phyloP scores from a whole-genome alignment of 768 basidiomycete species.

The Russula compacta region DNA sequence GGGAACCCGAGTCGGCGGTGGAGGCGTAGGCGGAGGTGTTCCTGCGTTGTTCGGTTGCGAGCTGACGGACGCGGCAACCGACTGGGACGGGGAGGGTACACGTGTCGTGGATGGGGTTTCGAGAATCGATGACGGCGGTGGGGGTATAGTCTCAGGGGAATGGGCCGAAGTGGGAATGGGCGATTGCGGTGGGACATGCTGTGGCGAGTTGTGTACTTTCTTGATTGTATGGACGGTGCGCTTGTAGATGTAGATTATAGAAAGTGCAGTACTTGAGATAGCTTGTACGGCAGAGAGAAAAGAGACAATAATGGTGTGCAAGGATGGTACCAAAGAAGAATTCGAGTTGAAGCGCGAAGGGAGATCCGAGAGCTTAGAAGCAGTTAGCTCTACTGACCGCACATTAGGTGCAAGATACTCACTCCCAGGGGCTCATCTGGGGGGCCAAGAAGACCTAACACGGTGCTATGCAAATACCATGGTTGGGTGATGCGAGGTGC shows the following conservation, averaged over 20 bases:
- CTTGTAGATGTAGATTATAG: constrained; percentile 60
- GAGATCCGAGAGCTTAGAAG: constrained; percentile 22
- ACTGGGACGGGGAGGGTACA: constrained; percentile 8
- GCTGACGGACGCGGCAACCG: background rate
- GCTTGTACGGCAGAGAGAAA: constrained; percentile 67
- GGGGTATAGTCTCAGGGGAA: background rate
- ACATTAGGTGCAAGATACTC: background rate
- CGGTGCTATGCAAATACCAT: constrained; percentile 77
- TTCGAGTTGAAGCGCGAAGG: constrained; percentile 24
- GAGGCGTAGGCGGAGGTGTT: background rate
- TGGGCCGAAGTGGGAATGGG: background rate
- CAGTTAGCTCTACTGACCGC: background rate
- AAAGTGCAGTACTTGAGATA: constrained; percentile 59
- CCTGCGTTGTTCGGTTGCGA: background rate
- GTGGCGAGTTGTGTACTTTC: constrained; percentile 38
- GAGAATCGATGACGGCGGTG: background rate
- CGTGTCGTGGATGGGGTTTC: background rate
- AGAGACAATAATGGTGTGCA: constrained; percentile 51
- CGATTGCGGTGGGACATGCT: background rate
- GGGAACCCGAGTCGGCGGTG: background rate
- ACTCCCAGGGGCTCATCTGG: constrained; percentile 5
- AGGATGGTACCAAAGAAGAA: constrained; percentile 24
- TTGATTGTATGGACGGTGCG: constrained; percentile 56
- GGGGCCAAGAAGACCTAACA: constrained; percentile 58
- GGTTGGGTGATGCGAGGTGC: constrained; percentile 66